phyloP scores from a whole-genome alignment of 805 yeast genomes.

The Torulaspora microellipsoides region DNA sequence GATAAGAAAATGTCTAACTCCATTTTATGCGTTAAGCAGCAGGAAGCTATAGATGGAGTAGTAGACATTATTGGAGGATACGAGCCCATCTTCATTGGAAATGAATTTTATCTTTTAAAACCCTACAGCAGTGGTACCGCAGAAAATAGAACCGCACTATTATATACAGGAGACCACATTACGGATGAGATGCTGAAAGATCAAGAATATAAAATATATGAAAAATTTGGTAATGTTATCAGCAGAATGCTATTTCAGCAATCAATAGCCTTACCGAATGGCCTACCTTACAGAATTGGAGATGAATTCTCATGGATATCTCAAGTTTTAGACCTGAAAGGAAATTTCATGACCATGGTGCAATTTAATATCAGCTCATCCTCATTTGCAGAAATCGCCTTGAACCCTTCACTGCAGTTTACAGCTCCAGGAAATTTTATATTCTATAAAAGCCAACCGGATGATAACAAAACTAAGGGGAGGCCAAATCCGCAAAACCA shows the following conservation, averaged over 20 bases:
- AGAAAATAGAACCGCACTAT: constrained; percentile 5
- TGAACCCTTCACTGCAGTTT: constrained; percentile 5
- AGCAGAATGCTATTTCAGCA: constrained; percentile 19
- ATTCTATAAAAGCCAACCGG: constrained; percentile 3
- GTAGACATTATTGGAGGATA: constrained; percentile 19
- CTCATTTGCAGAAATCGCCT: constrained; percentile 6
- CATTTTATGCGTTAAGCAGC: constrained; percentile 13
- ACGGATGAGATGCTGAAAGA: neutral
- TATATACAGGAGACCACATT: constrained; percentile 10
- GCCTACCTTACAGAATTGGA: constrained; percentile 19
- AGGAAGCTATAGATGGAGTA: neutral
- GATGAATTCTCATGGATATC: constrained; percentile 33
- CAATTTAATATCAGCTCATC: constrained; percentile 12
- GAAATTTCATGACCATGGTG: constrained; percentile 21
- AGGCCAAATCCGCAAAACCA: neutral
- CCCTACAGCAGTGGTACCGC: constrained; percentile 6
- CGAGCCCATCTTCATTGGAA: constrained; percentile 27
- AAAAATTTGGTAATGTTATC: constrained; percentile 22
- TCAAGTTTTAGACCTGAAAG: constrained; percentile 27
- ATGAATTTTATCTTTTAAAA: constrained; percentile 24
- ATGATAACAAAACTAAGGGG: neutral
- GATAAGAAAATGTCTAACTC: constrained; percentile 22
- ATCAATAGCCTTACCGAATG: constrained; percentile 18
- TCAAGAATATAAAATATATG: constrained; percentile 3
- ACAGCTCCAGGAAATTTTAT: constrained; percentile 12